A percentile compares a stretch with the other conserved stretches of the same genome.
phyloP scores from a whole-genome alignment of 164 flowering plant genomes.

The Magnolia officinalis region DNA sequence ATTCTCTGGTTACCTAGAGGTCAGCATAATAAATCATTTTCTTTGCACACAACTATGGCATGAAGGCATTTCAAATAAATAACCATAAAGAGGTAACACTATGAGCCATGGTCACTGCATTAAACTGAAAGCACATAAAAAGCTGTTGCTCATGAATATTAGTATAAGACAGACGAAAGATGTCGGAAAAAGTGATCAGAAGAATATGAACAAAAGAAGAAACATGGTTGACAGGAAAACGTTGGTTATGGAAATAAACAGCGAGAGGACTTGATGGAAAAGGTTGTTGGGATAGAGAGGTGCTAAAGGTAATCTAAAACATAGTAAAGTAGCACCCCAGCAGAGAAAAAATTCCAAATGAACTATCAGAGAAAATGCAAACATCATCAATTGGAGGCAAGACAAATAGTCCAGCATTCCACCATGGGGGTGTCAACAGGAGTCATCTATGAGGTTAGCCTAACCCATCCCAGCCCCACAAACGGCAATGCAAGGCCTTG shows the following conservation, averaged over 20 bases:
- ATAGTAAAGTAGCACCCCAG: no score
- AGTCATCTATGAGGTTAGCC: no score
- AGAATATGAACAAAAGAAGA: not conserved
- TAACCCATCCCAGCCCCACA: no score
- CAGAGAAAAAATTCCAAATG: no score
- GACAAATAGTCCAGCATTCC: no score
- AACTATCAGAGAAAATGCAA: no score
- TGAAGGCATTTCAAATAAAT: not conserved
- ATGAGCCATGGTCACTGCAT: not conserved
- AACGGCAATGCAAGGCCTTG: no score
- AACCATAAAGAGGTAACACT: not conserved
- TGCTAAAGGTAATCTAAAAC: no score
- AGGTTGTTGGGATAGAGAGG: no score
- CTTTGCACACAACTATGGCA: not conserved
- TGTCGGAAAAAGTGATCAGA: not conserved
- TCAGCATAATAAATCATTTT: slow-evolving; percentile 1
- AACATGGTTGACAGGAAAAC: not conserved
- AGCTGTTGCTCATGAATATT: not conserved
- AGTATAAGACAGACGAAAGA: not conserved
- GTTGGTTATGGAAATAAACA: not conserved
- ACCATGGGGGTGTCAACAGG: no score
- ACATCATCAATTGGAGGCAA: no score
- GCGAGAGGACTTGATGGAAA: no score
- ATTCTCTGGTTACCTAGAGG: slow-evolving; percentile 86
- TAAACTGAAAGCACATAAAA: not conserved